Evolutionary conservation across 352 stramenopile genomes (phyloP).

Genomic region (Pythium aquatile): DNA sequence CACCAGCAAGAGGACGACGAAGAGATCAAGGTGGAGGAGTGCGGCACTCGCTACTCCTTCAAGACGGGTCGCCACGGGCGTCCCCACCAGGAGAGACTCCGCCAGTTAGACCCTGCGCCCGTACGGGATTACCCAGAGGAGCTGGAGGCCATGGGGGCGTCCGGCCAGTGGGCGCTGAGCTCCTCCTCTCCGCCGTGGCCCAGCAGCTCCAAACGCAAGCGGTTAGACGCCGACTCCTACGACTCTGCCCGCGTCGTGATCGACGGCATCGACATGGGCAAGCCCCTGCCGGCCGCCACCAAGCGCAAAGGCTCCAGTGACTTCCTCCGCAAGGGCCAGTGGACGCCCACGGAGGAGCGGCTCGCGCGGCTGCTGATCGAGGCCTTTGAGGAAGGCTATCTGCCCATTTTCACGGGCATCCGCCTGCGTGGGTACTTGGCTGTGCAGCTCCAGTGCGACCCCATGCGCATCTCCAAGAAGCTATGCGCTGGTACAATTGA

Average conservation of each 20-base stretch:
- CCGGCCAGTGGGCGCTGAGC: neutral
- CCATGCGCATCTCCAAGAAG: slow-evolving; percentile 84
- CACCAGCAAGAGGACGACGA: slow-evolving; percentile 9
- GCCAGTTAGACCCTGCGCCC: slow-evolving; percentile 8
- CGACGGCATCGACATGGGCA: slow-evolving; percentile 22
- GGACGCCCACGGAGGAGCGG: slow-evolving; percentile 64
- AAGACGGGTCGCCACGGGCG: neutral
- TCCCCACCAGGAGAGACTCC: neutral
- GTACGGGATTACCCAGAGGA: slow-evolving; percentile 29
- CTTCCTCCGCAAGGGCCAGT: slow-evolving; percentile 73
- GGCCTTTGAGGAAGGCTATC: slow-evolving; percentile 66
- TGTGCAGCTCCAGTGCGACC: slow-evolving; percentile 74
- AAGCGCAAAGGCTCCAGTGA: slow-evolving; percentile 64
- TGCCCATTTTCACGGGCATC: slow-evolving; percentile 75
- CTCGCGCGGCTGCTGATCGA: slow-evolving; percentile 62
- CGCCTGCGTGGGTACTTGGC: slow-evolving; percentile 73
- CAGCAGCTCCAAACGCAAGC: slow-evolving; percentile 39
- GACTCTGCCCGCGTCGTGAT: slow-evolving; percentile 5
- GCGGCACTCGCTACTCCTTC: neutral
- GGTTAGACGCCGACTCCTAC: slow-evolving; percentile 4
- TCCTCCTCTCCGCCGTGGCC: neutral
- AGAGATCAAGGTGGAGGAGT: neutral
- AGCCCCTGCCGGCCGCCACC: slow-evolving; percentile 9
- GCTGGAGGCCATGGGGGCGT: slow-evolving; percentile 4
- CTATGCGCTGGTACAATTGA: slow-evolving; percentile 68